Evolutionary conservation across 352 stramenopile species (phyloP), one percentile per base, ranked within the genome.

Genomic region (Thraustochytrium striatum): DNA sequence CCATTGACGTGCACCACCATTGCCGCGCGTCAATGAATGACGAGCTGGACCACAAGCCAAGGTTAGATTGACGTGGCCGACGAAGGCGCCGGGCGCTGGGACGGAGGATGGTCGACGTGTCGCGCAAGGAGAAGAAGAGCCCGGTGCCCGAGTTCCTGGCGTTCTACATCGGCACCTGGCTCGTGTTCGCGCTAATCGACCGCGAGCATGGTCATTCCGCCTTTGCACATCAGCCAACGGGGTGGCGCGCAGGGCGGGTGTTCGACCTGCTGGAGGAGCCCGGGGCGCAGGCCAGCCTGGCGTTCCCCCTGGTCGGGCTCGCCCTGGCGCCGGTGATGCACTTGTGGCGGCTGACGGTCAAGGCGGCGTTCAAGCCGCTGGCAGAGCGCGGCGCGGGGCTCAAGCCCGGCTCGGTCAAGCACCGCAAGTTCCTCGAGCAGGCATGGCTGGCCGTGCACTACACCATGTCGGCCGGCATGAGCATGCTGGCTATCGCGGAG

Each of bases 391-490:
- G 5, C 32, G 59, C 59, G 32, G 59, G 59, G 38, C 30, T 70
- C 7, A 8, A 47, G 5, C 59, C 59, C 25, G 38, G 38, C 19
- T 57, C 59, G 30, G 7, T 55, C 38, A 70, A 70, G 30, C 58
- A 1, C 30, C 8, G 8, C 33, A 70, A 70, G 38, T 70, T 70
- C 30, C 59, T 70, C 5, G 59, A 70, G 38, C 59, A 70, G 38
- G 59, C 59, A 47, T 70, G 59, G 59, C 59, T 70, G 7, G 59
- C 59, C n/a, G 59, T 70, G n/a, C 59, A 70, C 30, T 70, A 70
- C 59, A 28, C 59, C 5, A 5, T 55, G 5, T 7, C 25, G n/a
- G n/a, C n/a, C 7, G 7, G 5, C 16, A 8, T 70, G 33, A 25
- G 16, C 7, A 21, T 70, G 38, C 25, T 28, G 7, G 25, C 59